A percentile compares a stretch with the other conserved stretches of the same genome.
Evolutionary conservation across 2,329 filamentous ascomycete genomes (phyloP).

Genomic region (Xylaria sp.): DNA sequence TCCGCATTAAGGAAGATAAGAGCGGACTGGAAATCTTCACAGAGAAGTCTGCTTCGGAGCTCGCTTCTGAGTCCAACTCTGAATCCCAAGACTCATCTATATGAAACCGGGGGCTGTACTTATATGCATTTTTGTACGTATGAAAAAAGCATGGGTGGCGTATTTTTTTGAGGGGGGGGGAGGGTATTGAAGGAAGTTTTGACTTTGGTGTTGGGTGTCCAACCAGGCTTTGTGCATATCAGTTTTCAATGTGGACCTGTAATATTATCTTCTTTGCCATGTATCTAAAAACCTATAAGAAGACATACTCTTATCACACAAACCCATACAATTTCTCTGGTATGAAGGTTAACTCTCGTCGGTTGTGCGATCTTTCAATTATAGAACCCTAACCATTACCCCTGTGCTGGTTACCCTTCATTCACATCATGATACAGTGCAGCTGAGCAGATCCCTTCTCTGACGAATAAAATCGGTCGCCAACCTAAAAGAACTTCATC

Average conservation of each 20-base stretch:
- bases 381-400: no score
- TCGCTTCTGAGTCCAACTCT: neutral
- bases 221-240: neutral
- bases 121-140: neutral
- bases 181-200: neutral
- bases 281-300: neutral
- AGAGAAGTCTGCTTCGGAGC: conserved; percentile 5
- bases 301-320: neutral
- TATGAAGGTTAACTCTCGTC: no score
- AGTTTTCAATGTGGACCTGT: no score
- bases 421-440: no score
- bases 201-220: neutral
- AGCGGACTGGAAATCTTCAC: conserved; percentile 59
- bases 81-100: neutral
- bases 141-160: conserved; percentile 16
- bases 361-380: no score
- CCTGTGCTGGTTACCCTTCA: no score
- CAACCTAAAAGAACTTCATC: no score
- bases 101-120: neutral
- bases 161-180: neutral
- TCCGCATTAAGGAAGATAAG: conserved; percentile 69
- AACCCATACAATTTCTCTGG: neutral
- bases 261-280: no score
- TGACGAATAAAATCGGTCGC: no score
- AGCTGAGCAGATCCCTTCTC: no score